Percentiles rank a stretch among this genome's conserved stretches.
Conservation (phyloP, 768 basidiomycete genomes). For the Pleurotus ostreatus region DNA sequence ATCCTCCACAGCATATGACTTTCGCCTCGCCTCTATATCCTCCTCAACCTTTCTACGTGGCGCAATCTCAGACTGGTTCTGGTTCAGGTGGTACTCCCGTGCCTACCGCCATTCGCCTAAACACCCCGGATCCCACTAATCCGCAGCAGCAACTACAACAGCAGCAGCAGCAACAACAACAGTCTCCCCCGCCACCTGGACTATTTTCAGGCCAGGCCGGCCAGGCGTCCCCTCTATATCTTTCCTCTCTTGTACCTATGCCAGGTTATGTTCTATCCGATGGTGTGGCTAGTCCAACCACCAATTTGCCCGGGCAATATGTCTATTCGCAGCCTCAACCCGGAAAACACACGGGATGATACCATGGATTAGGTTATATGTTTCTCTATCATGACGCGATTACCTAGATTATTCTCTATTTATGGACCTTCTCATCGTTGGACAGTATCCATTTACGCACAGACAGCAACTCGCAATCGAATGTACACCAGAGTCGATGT, state of each 20-base stretch:
- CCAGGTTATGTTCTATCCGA: not conserved
- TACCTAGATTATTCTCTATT: too few species aligned
- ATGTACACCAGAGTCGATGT: too few species aligned
- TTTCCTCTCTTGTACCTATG: not conserved
- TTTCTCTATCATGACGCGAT: too few species aligned
- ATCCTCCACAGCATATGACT: not conserved
- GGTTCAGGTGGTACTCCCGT: not conserved
- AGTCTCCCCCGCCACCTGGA: not conserved
- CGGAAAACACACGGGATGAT: too few species aligned
- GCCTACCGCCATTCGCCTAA: not conserved
- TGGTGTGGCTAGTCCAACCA: not conserved
- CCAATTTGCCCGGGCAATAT: not conserved
- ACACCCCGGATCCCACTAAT: not conserved
- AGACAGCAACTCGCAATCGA: too few species aligned
- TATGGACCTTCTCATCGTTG: too few species aligned
- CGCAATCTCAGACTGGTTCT: not conserved
- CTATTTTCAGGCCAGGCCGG: not conserved
- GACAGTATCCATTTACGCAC: too few species aligned
- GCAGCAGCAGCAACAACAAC: not conserved
- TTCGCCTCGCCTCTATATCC: not conserved
- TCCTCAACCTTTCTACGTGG: not conserved
- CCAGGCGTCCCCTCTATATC: not conserved
- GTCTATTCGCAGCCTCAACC: not conserved
- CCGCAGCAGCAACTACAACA: not conserved
- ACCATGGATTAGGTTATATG: too few species aligned